Percentiles rank a stretch among this genome's conserved stretches.
These are phyloP conservation scores for Heliophila coronopifolia DNA, from an alignment of 441 rosid genomes.

Conservation along the genomic window DNA sequence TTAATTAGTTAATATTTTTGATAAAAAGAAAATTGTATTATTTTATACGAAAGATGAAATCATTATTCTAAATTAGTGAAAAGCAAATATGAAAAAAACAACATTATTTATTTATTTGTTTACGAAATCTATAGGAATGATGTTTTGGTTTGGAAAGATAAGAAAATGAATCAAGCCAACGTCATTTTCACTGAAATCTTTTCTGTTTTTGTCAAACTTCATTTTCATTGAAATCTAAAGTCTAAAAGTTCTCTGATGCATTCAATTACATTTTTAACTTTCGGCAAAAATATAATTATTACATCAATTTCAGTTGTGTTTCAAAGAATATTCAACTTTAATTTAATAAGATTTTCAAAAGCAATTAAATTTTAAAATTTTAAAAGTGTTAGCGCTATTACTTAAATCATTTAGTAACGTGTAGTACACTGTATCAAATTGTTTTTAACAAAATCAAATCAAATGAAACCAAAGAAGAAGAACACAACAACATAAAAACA, in stretches of 20 bases:
- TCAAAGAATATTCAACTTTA: slow-evolving; percentile 19
- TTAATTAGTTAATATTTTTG: too few relatives aligned
- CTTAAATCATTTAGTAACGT: neutral
- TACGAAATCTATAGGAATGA: too few relatives aligned
- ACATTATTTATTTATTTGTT: too few relatives aligned
- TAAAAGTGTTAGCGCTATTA: too few relatives aligned
- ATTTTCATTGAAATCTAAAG: too few relatives aligned
- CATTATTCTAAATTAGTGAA: too few relatives aligned
- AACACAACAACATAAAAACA: slow-evolving; percentile 1
- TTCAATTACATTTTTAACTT: slow-evolving; percentile 16
- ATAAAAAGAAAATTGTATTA: too few relatives aligned
- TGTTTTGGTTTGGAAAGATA: neutral
- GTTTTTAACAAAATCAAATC: slow-evolving; percentile 11
- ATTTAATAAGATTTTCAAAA: too few relatives aligned
- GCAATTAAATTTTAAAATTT: too few relatives aligned
- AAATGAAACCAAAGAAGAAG: slow-evolving; percentile 16
- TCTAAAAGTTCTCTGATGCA: slow-evolving; percentile 14
- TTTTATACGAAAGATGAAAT: too few relatives aligned
- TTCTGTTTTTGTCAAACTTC: too few relatives aligned
- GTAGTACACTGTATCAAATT: slow-evolving; percentile 1
- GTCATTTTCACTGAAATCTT: slow-evolving; percentile 23
- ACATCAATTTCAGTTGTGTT: slow-evolving; percentile 17
- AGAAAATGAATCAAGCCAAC: slow-evolving; percentile 17
- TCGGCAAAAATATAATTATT: slow-evolving; percentile 2
- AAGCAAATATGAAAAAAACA: too few relatives aligned